A percentile compares a stretch with the other conserved stretches of the same genome.
These are phyloP conservation scores for Curvularia spicifera DNA, from an alignment of 2,329 filamentous ascomycete species.

Conservation along the genomic window DNA sequence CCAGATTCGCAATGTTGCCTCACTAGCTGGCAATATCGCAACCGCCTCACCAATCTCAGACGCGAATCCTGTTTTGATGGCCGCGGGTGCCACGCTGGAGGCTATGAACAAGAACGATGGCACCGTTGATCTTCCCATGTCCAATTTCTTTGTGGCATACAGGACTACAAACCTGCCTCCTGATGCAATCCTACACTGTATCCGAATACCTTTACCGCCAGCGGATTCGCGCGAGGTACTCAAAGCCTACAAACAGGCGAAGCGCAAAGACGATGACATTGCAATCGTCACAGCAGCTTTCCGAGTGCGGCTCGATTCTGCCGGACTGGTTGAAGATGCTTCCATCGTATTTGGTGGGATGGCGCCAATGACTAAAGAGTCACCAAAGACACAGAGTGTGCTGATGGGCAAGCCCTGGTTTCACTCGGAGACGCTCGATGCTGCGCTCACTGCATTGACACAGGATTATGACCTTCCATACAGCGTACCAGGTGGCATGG, in stretches of 20 bases:
- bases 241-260: slow-evolving; percentile 92
- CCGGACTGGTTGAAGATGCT: slow-evolving; percentile 71
- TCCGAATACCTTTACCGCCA: slow-evolving; percentile 75
- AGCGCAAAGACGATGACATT: slow-evolving; percentile 96
- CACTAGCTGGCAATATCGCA: slow-evolving; percentile 88
- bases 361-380: slow-evolving; percentile 85
- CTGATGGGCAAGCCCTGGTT: slow-evolving; percentile 78
- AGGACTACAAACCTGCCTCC: slow-evolving; percentile 78
- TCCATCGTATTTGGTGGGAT: slow-evolving; percentile 92
- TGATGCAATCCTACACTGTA: slow-evolving; percentile 80
- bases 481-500: slow-evolving; percentile 93
- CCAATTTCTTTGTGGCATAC: slow-evolving; percentile 88
- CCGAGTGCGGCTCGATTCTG: slow-evolving; percentile 71
- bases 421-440: slow-evolving; percentile 81
- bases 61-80: slow-evolving; percentile 88
- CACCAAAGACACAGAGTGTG: slow-evolving; percentile 74
- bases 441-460: slow-evolving; percentile 80
- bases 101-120: slow-evolving; percentile 74
- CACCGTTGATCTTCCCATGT: slow-evolving; percentile 69
- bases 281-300: slow-evolving; percentile 92
- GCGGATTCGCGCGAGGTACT: slow-evolving; percentile 76
- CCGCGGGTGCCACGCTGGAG: slow-evolving; percentile 78
- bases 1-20: slow-evolving; percentile 94
- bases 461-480: slow-evolving; percentile 85
- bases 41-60: slow-evolving; percentile 96